Evolutionary conservation across 345 rosid species (phyloP), one percentile per base, ranked within the genome.

Genomic region (Boechera retrofracta): DNA sequence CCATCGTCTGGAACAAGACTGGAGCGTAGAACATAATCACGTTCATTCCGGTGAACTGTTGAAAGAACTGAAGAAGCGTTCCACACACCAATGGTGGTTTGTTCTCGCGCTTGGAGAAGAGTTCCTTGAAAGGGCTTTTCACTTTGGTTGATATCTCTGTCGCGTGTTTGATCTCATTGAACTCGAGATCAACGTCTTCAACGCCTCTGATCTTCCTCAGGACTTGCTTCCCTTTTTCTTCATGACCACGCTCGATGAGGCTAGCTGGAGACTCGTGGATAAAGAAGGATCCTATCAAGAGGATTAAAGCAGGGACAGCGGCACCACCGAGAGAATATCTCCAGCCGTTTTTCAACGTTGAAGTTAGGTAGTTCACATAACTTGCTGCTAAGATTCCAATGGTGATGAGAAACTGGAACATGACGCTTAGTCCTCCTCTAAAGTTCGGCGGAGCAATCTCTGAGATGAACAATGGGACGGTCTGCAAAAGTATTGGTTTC

Each of bases 391-490:
- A 18, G 52, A 88, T 92, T 2, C 97, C 96, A 3, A 84, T 1
- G 29, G 97, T 90, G 83, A 92, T 86, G 15, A 92, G 86, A 56
- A 92, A 31, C 81, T 92, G 96, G 48, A 92, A 92, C 74, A 71
- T 65, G 9, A 88, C 78, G 79, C 86, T 92, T 10, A 92, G 83
- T 32, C 85, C 86, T 81, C 97, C 97, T 76, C 96, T 85, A 56
- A 31, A 74, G 39, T 59, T 84, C 49, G 92, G 42, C 0, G 94
- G 97, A 11, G 96, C 85, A 21, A 92, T 87, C 82, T 92, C 97
- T 7, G 97, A 88, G 75, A 92, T 88, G 72, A 90, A 90, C 67
- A 92, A 67, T 13, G 97, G 97, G 3, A 92, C 91, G 3, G 91
- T 82, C 94, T 91, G 90, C 77, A 67, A 54, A 60, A 5, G 4